Evolutionary conservation across 768 basidiomycete genomes (phyloP).

Genomic region (Tricholoma hemisulphureum): DNA sequence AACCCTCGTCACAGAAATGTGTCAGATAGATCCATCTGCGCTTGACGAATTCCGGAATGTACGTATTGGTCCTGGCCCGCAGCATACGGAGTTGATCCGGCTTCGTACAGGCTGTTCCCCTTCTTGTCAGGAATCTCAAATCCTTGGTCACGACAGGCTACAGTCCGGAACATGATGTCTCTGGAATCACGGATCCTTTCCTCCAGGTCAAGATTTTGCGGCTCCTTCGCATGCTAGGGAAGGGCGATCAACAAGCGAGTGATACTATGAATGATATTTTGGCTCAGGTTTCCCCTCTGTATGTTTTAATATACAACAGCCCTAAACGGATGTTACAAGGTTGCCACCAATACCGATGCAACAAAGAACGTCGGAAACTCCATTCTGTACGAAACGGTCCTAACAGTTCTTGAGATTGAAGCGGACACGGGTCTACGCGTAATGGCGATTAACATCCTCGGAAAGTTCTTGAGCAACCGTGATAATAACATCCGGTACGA

Average conservation of each 20-base stretch:
- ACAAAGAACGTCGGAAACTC: conserved; percentile 98
- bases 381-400: conserved; percentile 95
- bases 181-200: conserved; percentile 98
- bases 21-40: conserved; percentile 67
- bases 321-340: conserved; percentile 41
- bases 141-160: conserved; percentile 94
- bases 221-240: conserved; percentile 84
- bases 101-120: conserved; percentile 70
- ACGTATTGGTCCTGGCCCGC: conserved; percentile 20
- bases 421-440: conserved; percentile 94
- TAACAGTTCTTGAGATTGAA: conserved; percentile 95
- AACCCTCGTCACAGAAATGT: conserved; percentile 95
- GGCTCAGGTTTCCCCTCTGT: conserved; percentile 64
- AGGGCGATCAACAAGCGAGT: conserved; percentile 79
- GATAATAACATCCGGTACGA: conserved; percentile 99
- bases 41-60: conserved; percentile 91
- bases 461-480: conserved; percentile 95
- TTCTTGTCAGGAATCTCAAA: conserved; percentile 93
- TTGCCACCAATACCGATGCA: conserved; percentile 98
- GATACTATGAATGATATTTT: conserved; percentile 99
- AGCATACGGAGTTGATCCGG: conserved; percentile 6
- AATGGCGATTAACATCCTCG: conserved; percentile 99
- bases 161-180: conserved; percentile 97
- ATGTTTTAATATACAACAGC: not conserved
- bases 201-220: conserved; percentile 91